Base-by-base conservation (phyloP, 495 filamentous ascomycete genomes). In the Neurospora sp. region DNA sequence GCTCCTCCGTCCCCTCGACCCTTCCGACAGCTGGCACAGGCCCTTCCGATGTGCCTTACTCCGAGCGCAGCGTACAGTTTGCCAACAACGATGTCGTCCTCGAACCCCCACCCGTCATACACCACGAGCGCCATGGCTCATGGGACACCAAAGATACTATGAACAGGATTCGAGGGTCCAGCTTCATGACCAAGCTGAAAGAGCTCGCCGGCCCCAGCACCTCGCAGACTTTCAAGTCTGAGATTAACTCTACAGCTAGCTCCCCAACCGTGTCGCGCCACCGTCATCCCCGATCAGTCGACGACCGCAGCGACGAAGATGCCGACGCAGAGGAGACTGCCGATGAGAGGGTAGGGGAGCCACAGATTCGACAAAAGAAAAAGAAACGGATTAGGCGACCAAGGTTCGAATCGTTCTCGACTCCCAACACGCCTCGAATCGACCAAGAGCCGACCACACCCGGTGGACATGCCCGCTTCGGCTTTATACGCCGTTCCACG, bases 301-400 rank as follows among this genome's bases (percentile, higher is more conserved):
- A 87, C 59, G 90, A 91, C 75, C 88, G 91, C 2, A 90, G 89
- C 71, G 90, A 90, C 76, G 80, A 78, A 7, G 91, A 94, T 82
- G 92, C 92, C 5, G 92, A 94, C 80, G 92, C 90, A 10, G 91
- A 93, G 77, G 90, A 92, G 76, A 94, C 87, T 18, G 85, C 85
- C 9, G 88, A 87, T 68, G 88, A 90, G 73, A 81, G 71, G 1
- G 79, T 84, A 76, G 77, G 65, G 37, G 53, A 37, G 53, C 3
- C 53, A 65, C 53, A 65, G 14, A 35, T 65, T 35, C 76, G 78
- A 70, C 78, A 85, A 81, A 85, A 84, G 78, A 89, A 84, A 76
- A 88, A 86, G 74, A 84, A 88, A 48, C 83, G 86, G 70, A 88
- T 87, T 74, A 84, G 86, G 61, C 83, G 85, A 72, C 83, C 81